phyloP scores from a whole-genome alignment of 2,329 filamentous ascomycete species.

The Diaporthe citri region DNA sequence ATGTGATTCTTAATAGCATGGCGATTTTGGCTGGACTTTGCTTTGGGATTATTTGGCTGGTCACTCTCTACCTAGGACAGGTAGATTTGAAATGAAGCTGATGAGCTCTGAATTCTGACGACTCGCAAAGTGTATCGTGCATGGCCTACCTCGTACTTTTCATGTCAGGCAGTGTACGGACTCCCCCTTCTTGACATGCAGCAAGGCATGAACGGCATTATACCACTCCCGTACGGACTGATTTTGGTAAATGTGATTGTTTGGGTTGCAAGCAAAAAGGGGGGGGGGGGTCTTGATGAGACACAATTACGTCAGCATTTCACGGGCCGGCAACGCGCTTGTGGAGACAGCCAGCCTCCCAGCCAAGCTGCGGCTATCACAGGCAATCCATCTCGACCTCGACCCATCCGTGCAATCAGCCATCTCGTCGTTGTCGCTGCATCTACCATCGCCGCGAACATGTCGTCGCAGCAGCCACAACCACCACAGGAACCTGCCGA shows the following conservation, averaged over 20 bases:
- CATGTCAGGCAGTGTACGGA: background rate
- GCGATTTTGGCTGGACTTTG: constrained; percentile 18
- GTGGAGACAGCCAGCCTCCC: background rate
- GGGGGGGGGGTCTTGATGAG: background rate
- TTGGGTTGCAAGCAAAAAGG: background rate
- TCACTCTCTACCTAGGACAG: too few relatives aligned
- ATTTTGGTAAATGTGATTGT: background rate
- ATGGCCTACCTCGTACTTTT: too few relatives aligned
- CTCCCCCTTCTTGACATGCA: fast-evolving
- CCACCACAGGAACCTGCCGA: constrained; percentile 43
- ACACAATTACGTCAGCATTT: constrained; percentile 25
- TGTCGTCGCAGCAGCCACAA: constrained; percentile 42
- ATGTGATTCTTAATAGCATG: background rate
- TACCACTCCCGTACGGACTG: fast-evolving
- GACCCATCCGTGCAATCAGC: constrained; percentile 28
- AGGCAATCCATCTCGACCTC: constrained; percentile 2
- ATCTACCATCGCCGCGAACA: constrained; percentile 31
- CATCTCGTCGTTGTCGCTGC: constrained; percentile 11
- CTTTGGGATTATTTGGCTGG: background rate
- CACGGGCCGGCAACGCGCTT: background rate
- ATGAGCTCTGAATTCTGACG: background rate
- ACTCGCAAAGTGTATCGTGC: background rate
- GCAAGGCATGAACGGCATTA: background rate
- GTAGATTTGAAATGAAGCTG: background rate
- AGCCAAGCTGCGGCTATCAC: background rate